phyloP scores from a whole-genome alignment of 1,284 basidiomycete genomes.

The Malassezia brasiliensis region DNA sequence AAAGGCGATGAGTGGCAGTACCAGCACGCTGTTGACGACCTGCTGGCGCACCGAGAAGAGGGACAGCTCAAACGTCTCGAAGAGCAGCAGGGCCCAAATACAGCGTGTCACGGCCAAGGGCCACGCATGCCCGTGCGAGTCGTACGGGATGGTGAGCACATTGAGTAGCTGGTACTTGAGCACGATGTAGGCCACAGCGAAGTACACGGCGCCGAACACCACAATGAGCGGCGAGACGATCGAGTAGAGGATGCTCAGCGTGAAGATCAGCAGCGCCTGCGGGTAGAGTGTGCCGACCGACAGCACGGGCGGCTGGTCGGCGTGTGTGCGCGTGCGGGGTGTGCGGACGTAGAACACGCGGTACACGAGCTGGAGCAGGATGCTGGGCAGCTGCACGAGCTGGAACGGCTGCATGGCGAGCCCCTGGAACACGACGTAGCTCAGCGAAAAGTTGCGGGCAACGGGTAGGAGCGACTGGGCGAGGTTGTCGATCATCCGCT shows the following conservation, averaged over 20 bases:
- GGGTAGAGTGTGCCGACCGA: slow-evolving; percentile 64
- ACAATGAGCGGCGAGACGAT: slow-evolving; percentile 89
- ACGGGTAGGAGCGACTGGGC: slow-evolving; percentile 30
- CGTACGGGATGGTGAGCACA: slow-evolving; percentile 86
- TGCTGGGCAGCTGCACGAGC: slow-evolving; percentile 52
- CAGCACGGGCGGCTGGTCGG: slow-evolving; percentile 93
- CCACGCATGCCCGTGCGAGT: slow-evolving; percentile 87
- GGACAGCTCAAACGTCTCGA: slow-evolving; percentile 45
- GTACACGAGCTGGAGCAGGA: slow-evolving; percentile 27
- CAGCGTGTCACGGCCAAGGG: slow-evolving; percentile 52
- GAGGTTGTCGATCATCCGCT: slow-evolving; percentile 42
- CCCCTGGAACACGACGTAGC: slow-evolving; percentile 86
- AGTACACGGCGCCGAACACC: slow-evolving; percentile 87
- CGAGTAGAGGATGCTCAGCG: slow-evolving; percentile 85
- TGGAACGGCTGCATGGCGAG: slow-evolving; percentile 90
- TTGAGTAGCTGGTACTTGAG: slow-evolving; percentile 97
- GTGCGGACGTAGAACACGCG: slow-evolving; percentile 29
- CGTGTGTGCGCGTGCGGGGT: slow-evolving; percentile 72
- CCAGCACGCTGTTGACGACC: slow-evolving; percentile 64
- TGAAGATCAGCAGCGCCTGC: slow-evolving; percentile 87
- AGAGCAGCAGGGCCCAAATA: slow-evolving; percentile 42
- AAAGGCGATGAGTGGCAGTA: slow-evolving; percentile 65
- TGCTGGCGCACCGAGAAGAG: slow-evolving; percentile 76
- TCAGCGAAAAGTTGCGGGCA: slow-evolving; percentile 77
- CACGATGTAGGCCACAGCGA: slow-evolving; percentile 67